Evolutionary conservation across 495 filamentous ascomycete species (phyloP), one percentile per base, ranked within the genome.

Genomic region (Penicillium soppii): DNA sequence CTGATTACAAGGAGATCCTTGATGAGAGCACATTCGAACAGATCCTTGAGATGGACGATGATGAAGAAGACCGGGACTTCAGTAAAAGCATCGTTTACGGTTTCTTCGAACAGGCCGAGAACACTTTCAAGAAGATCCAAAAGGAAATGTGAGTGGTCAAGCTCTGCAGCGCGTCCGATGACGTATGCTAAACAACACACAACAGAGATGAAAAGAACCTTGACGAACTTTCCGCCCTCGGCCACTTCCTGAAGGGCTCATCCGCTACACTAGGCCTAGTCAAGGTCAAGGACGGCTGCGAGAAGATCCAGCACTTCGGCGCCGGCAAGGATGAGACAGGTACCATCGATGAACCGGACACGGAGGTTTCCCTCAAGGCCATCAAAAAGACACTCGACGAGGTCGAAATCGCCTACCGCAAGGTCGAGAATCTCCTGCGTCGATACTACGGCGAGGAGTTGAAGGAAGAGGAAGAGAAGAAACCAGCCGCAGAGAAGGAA

Each of bases 211-310:
- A 76, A 9, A 72, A 74, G 52, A 77, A 95, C 51, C 84, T 97
- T 30, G 66, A 67, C 3, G 72, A 83, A 47, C 84, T 98, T 13
- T 96, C 92, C 15, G 76, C 75, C 13, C 83, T 95, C 21, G 94
- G 94, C 20, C 94, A 98, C 71, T 98, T 96, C 74, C 76, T 98
- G 46, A 98, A 98, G 71, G 94, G 94, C 32, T 97, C 92, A n/a
- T 96, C 92, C 8, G 94, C 94, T 16, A 97, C 95, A 6, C 83
- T 98, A 43, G 94, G 94, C 19, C 81, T 98, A 32, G 89, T 76
- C 58, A 95, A 95, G 72, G 88, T 98, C 62, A 90, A 90, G 66
- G 91, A 97, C 58, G 83, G 80, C 47, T 98, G 94, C 68, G 92
- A 97, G 69, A 89, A 95, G 77, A 96, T 98, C 58, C 94, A 98